Percentiles rank a stretch among this genome's conserved stretches.
Conservation (phyloP, 202 grass and related monocot genomes). For the Hordeum pubiflorum region DNA sequence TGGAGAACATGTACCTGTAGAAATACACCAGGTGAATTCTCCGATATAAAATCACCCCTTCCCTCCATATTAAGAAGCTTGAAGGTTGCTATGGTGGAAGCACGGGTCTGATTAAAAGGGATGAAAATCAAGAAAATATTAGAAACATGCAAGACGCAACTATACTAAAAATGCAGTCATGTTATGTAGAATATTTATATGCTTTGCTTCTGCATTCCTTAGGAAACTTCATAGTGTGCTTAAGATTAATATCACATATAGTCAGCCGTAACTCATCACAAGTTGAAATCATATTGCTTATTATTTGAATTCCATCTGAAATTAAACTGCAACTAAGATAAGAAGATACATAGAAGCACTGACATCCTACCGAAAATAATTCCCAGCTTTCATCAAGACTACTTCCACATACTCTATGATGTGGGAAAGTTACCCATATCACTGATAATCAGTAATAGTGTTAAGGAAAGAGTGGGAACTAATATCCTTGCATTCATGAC, state of each 20-base stretch:
- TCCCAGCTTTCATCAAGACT: constrained; percentile 4
- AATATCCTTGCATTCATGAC: constrained; percentile 22
- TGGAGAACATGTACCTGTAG: constrained; percentile 51
- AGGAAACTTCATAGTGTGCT: not conserved
- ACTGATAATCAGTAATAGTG: not conserved
- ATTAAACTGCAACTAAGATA: constrained; percentile 18
- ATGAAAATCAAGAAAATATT: not conserved
- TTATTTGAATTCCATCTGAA: constrained; percentile 1
- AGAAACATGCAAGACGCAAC: constrained; percentile 10
- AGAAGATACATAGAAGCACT: not conserved
- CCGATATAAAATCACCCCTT: constrained; percentile 37
- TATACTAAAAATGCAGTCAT: not conserved
- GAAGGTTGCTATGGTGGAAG: constrained; percentile 53
- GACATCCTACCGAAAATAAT: not conserved
- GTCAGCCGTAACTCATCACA: not conserved
- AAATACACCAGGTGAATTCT: constrained; percentile 72
- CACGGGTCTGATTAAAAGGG: constrained; percentile 39
- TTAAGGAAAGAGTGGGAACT: not conserved
- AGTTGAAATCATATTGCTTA: not conserved
- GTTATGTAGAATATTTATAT: not conserved
- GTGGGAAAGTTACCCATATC: not conserved
- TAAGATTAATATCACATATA: not conserved
- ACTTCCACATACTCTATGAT: not conserved
- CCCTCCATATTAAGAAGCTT: constrained; percentile 45
- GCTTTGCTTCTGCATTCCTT: not conserved